Percentiles rank a stretch among this genome's conserved stretches.
Conservation (phyloP, 805 yeast genomes). For the Brettanomyces anomalus region DNA sequence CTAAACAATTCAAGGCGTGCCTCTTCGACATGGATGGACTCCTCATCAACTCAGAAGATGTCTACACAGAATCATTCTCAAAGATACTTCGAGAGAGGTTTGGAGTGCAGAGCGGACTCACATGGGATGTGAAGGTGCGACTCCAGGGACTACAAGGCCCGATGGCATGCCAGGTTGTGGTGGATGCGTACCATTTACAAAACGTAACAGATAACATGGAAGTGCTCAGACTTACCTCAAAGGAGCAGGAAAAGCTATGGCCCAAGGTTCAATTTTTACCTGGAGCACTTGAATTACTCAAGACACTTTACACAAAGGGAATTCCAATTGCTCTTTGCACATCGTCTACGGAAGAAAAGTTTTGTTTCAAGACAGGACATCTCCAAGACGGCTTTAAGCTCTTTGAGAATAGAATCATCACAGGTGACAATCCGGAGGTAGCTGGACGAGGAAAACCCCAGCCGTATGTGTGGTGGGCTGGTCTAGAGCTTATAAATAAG, state of each 20-base stretch:
- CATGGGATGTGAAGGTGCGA: conserved; percentile 85
- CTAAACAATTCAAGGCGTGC: conserved; percentile 18
- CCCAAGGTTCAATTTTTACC: conserved; percentile 58
- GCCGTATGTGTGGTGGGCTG: conserved; percentile 88
- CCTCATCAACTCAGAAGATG: conserved; percentile 82
- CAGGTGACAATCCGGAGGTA: conserved; percentile 84
- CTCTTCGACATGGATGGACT: conserved; percentile 87
- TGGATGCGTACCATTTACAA: conserved; percentile 62
- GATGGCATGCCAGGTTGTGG: conserved; percentile 54
- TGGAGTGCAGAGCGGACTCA: conserved; percentile 57
- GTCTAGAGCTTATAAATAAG: conserved; percentile 60
- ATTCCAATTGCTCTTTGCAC: conserved; percentile 90
- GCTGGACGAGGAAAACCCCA: conserved; percentile 86
- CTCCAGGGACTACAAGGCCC: conserved; percentile 90
- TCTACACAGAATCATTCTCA: conserved; percentile 74
- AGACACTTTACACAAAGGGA: conserved; percentile 37
- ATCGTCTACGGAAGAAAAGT: conserved; percentile 60
- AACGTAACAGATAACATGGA: conserved; percentile 50
- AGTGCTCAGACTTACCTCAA: conserved; percentile 41
- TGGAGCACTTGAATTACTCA: conserved; percentile 70
- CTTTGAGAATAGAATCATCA: conserved; percentile 59
- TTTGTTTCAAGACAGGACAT: conserved; percentile 63
- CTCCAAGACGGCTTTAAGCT: conserved; percentile 46
- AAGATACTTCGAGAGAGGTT: conserved; percentile 49
- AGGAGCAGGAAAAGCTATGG: conserved; percentile 55